These are phyloP conservation scores for Cicer chorassanicum DNA, from an alignment of 306 rosid species.

Conservation along the genomic window DNA sequence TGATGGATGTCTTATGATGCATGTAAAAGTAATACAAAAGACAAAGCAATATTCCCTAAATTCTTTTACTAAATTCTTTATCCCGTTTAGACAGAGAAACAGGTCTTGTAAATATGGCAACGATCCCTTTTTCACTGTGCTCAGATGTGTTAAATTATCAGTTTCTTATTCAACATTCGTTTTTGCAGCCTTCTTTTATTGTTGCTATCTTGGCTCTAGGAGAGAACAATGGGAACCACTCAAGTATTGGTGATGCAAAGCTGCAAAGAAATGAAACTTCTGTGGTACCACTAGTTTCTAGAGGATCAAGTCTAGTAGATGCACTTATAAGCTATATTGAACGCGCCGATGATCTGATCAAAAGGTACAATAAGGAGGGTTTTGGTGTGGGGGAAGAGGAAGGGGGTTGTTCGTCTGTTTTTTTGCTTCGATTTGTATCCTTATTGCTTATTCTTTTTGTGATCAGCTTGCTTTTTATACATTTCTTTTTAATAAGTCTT, in stretches of 20 bases:
- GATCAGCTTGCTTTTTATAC: conserved; percentile 16
- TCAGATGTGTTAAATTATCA: conserved; percentile 10
- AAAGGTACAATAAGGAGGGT: conserved; percentile 52
- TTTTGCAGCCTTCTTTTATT: conserved; percentile 88
- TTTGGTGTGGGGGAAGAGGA: not conserved
- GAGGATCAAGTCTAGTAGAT: conserved; percentile 58
- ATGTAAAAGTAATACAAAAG: no score
- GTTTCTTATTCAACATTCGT: conserved; percentile 39
- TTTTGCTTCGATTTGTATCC: conserved; percentile 29
- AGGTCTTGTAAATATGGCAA: no score
- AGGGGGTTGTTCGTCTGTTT: conserved; percentile 23
- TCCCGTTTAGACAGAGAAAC: no score
- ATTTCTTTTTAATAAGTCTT: conserved; percentile 24
- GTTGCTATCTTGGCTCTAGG: conserved; percentile 63
- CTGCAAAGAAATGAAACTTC: conserved; percentile 57
- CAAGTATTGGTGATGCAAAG: conserved; percentile 52
- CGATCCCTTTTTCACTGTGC: not conserved
- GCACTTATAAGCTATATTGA: conserved; percentile 61
- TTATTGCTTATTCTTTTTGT: conserved; percentile 11
- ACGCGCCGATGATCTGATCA: conserved; percentile 55
- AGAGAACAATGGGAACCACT: conserved; percentile 51
- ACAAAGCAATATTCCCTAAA: no score
- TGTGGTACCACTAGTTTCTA: conserved; percentile 48
- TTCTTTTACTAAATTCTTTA: no score
- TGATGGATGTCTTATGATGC: no score